phyloP scores from a whole-genome alignment of 2,329 filamentous ascomycete species.

The Xylaria sp. region DNA sequence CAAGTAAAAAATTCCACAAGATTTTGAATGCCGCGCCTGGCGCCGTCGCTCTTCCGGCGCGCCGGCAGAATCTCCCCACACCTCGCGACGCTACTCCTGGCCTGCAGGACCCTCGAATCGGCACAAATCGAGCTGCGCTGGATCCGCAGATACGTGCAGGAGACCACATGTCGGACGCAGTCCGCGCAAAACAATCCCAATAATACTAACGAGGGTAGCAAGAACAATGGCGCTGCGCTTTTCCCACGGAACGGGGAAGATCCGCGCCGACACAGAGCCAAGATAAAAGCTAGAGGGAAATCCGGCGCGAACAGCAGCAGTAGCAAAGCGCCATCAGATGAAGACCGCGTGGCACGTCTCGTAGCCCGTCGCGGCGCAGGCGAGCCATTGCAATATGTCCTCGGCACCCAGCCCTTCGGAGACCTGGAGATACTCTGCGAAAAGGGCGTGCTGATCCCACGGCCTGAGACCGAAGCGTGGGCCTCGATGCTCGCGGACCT shows the following conservation, averaged over 20 bases:
- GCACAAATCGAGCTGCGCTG: slow-evolving; percentile 78
- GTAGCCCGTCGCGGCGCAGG: slow-evolving; percentile 67
- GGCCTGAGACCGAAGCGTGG: slow-evolving; percentile 80
- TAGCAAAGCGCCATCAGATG: neutral
- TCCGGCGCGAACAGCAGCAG: no score
- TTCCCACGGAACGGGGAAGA: neutral
- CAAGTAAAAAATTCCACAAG: neutral
- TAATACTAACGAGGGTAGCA: neutral
- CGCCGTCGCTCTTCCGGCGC: slow-evolving; percentile 65
- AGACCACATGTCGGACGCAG: neutral
- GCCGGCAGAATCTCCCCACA: slow-evolving; percentile 66
- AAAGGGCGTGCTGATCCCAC: slow-evolving; percentile 85
- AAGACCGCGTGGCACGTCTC: slow-evolving; percentile 52
- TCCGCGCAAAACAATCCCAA: neutral
- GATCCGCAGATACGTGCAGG: slow-evolving; percentile 70
- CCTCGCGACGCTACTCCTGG: slow-evolving; percentile 71
- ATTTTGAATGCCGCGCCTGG: slow-evolving; percentile 69
- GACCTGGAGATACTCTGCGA: slow-evolving; percentile 80
- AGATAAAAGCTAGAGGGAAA: neutral
- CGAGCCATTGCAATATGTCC: slow-evolving; percentile 86
- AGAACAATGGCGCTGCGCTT: neutral
- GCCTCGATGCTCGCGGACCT: slow-evolving; percentile 63
- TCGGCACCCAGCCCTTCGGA: slow-evolving; percentile 91
- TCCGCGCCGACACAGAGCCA: neutral
- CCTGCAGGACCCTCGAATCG: slow-evolving; percentile 58